A percentile compares a stretch with the other conserved stretches of the same genome.
Conservation (phyloP, 306 rosid genomes). For the Malus asiatica region DNA sequence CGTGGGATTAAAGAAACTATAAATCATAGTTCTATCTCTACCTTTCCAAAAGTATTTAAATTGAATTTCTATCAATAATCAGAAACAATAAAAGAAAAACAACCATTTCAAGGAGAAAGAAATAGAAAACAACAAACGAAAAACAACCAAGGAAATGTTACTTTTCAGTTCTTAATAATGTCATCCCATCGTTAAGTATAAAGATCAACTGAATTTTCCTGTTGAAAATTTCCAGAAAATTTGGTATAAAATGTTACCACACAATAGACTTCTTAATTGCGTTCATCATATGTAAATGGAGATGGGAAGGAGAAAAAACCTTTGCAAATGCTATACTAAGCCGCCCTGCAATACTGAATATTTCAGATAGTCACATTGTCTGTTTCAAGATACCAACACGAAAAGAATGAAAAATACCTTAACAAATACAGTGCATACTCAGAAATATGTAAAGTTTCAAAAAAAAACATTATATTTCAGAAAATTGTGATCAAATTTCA, state of each 20-base stretch:
- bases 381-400: constrained; percentile 1
- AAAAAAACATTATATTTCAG: no score
- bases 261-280: neutral
- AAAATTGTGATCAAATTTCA: no score
- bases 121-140: neutral
- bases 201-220: neutral
- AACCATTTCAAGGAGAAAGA: neutral
- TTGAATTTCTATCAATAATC: no score
- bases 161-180: neutral
- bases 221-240: neutral
- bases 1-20: no score
- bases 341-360: constrained; percentile 8
- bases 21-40: no score
- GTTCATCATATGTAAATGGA: neutral
- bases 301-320: constrained; percentile 1
- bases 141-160: neutral
- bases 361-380: constrained; percentile 22
- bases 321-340: neutral
- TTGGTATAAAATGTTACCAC: no score
- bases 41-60: no score
- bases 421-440: no score
- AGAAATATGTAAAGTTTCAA: no score
- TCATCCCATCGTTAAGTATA: neutral
- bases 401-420: neutral
- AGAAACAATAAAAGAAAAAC: no score